Conservation (phyloP, 2,329 filamentous ascomycete genomes). For the Ilyonectria robusta region DNA sequence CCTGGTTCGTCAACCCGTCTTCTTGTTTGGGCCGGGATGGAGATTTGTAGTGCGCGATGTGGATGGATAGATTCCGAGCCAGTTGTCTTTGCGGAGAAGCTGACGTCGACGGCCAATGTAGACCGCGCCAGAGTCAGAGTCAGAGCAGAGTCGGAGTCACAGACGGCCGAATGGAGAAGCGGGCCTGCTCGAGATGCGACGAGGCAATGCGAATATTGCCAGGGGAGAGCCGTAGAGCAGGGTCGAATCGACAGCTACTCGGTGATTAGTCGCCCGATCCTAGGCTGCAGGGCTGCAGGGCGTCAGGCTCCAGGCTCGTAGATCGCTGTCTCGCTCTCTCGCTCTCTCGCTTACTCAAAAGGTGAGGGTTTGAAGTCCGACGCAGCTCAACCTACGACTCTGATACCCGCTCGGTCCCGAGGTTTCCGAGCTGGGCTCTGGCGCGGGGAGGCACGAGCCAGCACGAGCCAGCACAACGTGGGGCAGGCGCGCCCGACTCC, state of each 20-base stretch:
- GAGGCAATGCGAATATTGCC: too few relatives aligned
- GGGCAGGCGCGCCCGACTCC: not conserved
- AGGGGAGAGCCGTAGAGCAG: not conserved
- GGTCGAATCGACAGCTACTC: not conserved
- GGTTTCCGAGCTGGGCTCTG: slow-evolving; percentile 1
- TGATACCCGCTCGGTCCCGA: slow-evolving; percentile 29
- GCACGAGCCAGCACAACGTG: not conserved
- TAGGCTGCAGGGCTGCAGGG: not conserved
- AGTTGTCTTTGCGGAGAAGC: not conserved
- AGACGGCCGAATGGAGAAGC: not conserved
- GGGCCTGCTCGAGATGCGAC: not conserved
- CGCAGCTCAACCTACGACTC: not conserved
- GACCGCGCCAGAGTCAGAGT: not conserved
- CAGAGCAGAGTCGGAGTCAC: not conserved
- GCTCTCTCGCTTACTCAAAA: not conserved
- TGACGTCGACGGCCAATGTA: not conserved
- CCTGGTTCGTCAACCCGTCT: not conserved
- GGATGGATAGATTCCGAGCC: not conserved
- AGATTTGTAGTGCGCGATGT: slow-evolving; percentile 2
- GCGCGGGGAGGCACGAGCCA: slow-evolving; percentile 1
- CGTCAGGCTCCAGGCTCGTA: not conserved
- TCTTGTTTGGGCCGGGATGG: not conserved
- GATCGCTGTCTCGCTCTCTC: not conserved
- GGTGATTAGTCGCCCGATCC: not conserved
- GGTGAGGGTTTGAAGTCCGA: not conserved